phyloP scores from a whole-genome alignment of 139 green algal genomes.

The Chlamydomonas sphaeroides region DNA sequence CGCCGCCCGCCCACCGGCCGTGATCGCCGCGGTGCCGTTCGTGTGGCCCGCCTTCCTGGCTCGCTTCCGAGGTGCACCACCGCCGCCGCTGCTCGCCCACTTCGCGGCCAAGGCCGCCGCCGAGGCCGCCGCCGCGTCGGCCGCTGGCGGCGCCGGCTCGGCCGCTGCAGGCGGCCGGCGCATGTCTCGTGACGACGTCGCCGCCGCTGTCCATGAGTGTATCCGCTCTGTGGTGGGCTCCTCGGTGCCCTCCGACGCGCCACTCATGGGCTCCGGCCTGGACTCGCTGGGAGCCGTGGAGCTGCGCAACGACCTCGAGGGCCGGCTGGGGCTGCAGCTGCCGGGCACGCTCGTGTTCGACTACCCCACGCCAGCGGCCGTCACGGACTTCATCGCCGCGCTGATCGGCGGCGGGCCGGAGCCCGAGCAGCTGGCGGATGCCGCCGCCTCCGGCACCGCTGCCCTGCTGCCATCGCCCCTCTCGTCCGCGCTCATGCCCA shows the following conservation, averaged over 20 bases:
- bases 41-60: slow-evolving; percentile 56
- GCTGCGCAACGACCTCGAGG: slow-evolving; percentile 77
- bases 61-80: slow-evolving; percentile 11
- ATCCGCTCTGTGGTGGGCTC: slow-evolving; percentile 65
- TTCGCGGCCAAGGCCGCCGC: not conserved
- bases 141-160: not conserved
- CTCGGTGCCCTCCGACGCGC: slow-evolving; percentile 54
- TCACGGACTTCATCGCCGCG: slow-evolving; percentile 35
- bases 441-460: not conserved
- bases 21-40: slow-evolving; percentile 58
- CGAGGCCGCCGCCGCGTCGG: not conserved
- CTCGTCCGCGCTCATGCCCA: not conserved
- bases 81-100: slow-evolving; percentile 22
- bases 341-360: slow-evolving; percentile 90
- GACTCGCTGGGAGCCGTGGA: slow-evolving; percentile 83
- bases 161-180: not conserved
- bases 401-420: slow-evolving; percentile 15
- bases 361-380: slow-evolving; percentile 74
- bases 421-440: not conserved
- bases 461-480: not conserved
- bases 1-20: not conserved
- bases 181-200: not conserved
- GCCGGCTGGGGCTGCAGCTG: slow-evolving; percentile 67
- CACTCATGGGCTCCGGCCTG: slow-evolving; percentile 83
- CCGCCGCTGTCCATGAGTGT: too few species aligned